Percentiles rank a stretch among this genome's conserved stretches.
Conservation (phyloP, 805 yeast species). For the Ogataea salicorniae region DNA sequence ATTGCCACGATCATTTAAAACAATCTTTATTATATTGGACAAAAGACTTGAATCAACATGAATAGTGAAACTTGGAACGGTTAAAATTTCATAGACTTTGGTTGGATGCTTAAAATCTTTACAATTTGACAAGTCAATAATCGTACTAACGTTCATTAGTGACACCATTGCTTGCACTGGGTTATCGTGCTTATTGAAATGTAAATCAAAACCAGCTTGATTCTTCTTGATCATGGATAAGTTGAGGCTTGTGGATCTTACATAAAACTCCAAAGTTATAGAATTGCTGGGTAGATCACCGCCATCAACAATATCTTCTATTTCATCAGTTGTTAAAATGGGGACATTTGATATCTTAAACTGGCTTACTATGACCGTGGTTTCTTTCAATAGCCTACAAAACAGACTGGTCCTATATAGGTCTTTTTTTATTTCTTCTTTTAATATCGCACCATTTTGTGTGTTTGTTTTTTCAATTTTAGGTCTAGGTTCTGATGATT, state of each 20-base stretch:
- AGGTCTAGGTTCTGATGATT: background rate
- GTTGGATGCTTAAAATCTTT: slow-evolving; percentile 7
- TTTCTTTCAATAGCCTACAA: slow-evolving; percentile 18
- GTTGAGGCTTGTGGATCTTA: slow-evolving; percentile 15
- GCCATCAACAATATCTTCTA: slow-evolving; percentile 4
- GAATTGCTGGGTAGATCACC: slow-evolving; percentile 4
- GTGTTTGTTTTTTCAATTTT: background rate
- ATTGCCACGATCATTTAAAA: slow-evolving; percentile 11
- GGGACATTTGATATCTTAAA: slow-evolving; percentile 25
- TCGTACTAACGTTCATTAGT: slow-evolving; percentile 32
- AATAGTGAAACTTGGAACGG: slow-evolving; percentile 26
- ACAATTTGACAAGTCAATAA: slow-evolving; percentile 19
- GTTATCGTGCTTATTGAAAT: slow-evolving; percentile 35
- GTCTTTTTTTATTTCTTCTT: slow-evolving; percentile 2
- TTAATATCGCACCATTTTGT: background rate
- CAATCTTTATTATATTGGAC: slow-evolving; percentile 12
- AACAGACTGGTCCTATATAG: slow-evolving; percentile 14
- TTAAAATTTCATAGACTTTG: slow-evolving; percentile 24
- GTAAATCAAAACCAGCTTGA: slow-evolving; percentile 42
- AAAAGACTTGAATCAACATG: slow-evolving; percentile 17
- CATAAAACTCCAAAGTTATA: slow-evolving; percentile 11
- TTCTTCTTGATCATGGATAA: slow-evolving; percentile 14
- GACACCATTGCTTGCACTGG: slow-evolving; percentile 37
- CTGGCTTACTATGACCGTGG: slow-evolving; percentile 19
- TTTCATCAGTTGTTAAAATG: slow-evolving; percentile 9